phyloP scores from a whole-genome alignment of 2,329 filamentous ascomycete genomes.

The Aspergillus pseudotamarii region DNA sequence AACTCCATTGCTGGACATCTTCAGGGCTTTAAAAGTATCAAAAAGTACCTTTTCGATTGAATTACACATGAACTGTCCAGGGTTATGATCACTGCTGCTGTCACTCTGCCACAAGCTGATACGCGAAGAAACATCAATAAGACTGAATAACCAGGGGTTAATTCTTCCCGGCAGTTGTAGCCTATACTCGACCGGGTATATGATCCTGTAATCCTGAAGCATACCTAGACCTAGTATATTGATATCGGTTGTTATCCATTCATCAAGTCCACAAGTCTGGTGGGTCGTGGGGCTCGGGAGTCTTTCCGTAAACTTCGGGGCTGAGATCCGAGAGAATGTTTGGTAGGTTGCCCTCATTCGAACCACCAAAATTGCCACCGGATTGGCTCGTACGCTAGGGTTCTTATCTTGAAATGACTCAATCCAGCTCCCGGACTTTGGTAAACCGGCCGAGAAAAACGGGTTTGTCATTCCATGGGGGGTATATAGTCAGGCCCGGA shows the following conservation, averaged over 20 bases:
- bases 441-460: background rate
- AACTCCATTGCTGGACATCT: too few relatives aligned
- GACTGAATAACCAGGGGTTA: too few relatives aligned
- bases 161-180: too few relatives aligned
- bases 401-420: background rate
- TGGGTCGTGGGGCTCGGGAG: background rate
- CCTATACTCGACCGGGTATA: fast-evolving
- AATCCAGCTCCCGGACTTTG: background rate
- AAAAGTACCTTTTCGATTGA: too few relatives aligned
- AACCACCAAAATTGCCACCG: background rate
- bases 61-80: too few relatives aligned
- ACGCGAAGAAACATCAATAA: too few relatives aligned
- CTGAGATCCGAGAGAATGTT: background rate
- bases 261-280: too few relatives aligned
- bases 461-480: background rate
- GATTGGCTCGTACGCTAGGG: background rate
- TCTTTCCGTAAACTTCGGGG: background rate
- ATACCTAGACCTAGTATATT: too few relatives aligned
- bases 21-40: too few relatives aligned
- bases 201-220: fast-evolving
- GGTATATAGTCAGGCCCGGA: background rate
- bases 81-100: too few relatives aligned
- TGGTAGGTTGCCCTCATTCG: background rate
- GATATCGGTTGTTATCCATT: too few relatives aligned
- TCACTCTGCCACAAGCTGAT: too few relatives aligned